A percentile compares a stretch with the other conserved stretches of the same genome.
Conservation (phyloP, 768 basidiomycete genomes). For the Hericium erinaceus region DNA sequence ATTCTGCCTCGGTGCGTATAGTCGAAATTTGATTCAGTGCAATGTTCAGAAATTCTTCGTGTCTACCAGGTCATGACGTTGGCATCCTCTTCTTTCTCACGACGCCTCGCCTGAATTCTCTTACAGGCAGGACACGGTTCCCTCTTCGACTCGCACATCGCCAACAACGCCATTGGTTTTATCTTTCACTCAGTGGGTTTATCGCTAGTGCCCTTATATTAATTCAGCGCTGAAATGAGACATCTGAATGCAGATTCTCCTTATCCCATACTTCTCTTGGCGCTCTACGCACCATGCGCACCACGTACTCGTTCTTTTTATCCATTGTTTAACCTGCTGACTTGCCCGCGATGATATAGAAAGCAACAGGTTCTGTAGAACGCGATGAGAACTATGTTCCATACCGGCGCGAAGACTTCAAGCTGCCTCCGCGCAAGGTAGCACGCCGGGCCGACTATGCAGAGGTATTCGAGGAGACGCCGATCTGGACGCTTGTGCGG, state of each 20-base stretch:
- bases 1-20: slow-evolving; percentile 1
- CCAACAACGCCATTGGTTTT: slow-evolving; percentile 1
- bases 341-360: neutral
- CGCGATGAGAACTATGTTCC: slow-evolving; percentile 27
- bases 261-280: slow-evolving; percentile 6
- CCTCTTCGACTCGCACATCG: neutral
- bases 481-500: slow-evolving; percentile 38
- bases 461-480: slow-evolving; percentile 46
- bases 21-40: neutral
- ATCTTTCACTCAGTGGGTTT: neutral
- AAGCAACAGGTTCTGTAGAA: slow-evolving; percentile 16
- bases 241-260: neutral
- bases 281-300: slow-evolving; percentile 3
- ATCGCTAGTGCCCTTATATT: neutral
- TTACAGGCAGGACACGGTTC: slow-evolving; percentile 3
- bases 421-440: slow-evolving; percentile 31
- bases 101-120: neutral
- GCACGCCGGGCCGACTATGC: slow-evolving; percentile 37
- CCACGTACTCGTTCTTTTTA: too few relatives aligned
- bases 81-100: neutral
- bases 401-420: slow-evolving; percentile 30
- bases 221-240: too few relatives aligned
- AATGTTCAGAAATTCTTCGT: neutral
- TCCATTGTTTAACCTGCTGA: too few relatives aligned
- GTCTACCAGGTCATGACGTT: slow-evolving; percentile 4